Conservation (phyloP, 2,329 filamentous ascomycete species). For the Ophiostoma himal-ulmi region DNA sequence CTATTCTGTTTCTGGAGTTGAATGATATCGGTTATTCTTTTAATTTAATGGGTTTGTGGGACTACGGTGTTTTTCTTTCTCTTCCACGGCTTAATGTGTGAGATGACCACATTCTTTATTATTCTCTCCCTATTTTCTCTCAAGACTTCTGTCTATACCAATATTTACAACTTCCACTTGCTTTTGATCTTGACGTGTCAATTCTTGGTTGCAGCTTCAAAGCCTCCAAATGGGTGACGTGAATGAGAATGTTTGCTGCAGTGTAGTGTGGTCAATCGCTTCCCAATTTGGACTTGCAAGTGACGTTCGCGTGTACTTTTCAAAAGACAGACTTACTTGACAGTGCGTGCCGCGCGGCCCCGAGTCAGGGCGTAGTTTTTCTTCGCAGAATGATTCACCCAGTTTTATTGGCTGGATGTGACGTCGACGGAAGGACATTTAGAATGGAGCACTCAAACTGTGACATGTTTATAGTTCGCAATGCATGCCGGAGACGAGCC, state of each 20-base stretch:
- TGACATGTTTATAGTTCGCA: background rate
- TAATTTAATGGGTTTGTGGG: background rate
- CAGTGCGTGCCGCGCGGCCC: background rate
- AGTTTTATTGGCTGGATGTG: background rate
- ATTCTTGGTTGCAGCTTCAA: no score
- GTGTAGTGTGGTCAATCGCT: background rate
- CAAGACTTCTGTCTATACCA: background rate
- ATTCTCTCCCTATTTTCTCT: background rate
- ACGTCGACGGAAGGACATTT: background rate
- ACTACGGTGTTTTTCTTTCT: constrained; percentile 4
- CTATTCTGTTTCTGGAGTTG: background rate
- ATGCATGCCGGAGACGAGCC: background rate
- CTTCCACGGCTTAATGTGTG: background rate
- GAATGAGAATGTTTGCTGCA: background rate
- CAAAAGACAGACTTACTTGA: background rate
- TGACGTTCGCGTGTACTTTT: background rate
- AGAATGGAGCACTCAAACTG: background rate
- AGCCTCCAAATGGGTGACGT: background rate
- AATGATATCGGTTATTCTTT: background rate
- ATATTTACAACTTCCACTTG: background rate
- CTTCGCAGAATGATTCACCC: background rate
- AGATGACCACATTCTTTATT: constrained; percentile 2
- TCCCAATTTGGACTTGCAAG: background rate
- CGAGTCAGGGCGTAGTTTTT: background rate
- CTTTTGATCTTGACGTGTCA: background rate